Base-by-base conservation (phyloP, 257 asterid species). In the Przewalskia tangutica region DNA sequence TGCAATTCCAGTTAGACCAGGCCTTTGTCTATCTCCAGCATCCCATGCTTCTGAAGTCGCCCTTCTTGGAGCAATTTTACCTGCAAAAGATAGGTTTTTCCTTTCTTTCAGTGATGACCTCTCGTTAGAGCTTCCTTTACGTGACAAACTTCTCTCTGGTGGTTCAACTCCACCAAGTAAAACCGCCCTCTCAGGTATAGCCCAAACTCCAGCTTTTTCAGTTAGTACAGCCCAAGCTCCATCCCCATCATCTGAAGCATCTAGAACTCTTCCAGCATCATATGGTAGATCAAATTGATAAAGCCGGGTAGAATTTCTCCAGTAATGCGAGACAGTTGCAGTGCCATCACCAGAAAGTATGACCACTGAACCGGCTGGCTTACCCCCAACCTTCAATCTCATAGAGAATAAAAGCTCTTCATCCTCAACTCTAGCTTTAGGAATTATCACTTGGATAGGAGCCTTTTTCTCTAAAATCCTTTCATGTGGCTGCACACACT, bases 121-220 rank as follows among this genome's bases (percentile, higher is more conserved):
- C 84, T 91, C 97, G 84, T 91, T 91, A 40, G 98, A 91, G 90
- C 98, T 93, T 82, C 96, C 95, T 89, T 93, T 95, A 70, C 97
- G 95, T 40, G 98, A 93, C 88, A 93, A 91, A 86, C 98, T 95
- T 83, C 98, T 85, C 85, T 94, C 98, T 70, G 99, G 99, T 18
- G 98, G 98, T 88, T 93, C 95, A 84, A 95, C 97, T 81, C 97
- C 98, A 82, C 99, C 98, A 81, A 89, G 88, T 84, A 92, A 84
- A 83, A 95, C 91, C 81, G 98, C 99, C 88, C 86, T 93, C 90
- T 92, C 99, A 81, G 99, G 99, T 85, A 95, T 93, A 23, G 97
- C 98, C 98, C 98, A 95, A 67, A 95, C 89, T 85, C 99, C 99
- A 87, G 95, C 99, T 87, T 91, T 95, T 87, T 93, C 98, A 18